Evolutionary conservation across 1,139 yeast species (phyloP).

Genomic region (Yamadazyma atmosphaerica): DNA sequence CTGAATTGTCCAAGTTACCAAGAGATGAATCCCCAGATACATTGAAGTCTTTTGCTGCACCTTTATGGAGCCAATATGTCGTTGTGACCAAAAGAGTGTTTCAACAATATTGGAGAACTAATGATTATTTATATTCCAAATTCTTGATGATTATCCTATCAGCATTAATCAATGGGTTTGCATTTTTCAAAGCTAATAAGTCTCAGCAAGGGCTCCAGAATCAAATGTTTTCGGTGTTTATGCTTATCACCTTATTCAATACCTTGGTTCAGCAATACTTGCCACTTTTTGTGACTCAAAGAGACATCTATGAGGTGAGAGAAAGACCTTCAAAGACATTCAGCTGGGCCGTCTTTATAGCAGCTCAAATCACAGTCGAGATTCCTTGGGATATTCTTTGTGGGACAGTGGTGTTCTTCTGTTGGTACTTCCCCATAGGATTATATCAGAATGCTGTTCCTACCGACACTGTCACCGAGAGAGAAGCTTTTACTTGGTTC

Average conservation of each 20-base stretch:
- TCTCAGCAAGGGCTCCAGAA: conserved; percentile 44
- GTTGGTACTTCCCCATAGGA: conserved; percentile 85
- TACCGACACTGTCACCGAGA: conserved; percentile 20
- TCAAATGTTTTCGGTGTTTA: conserved; percentile 55
- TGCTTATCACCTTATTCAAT: conserved; percentile 47
- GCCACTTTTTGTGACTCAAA: conserved; percentile 32
- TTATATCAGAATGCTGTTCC: conserved; percentile 54
- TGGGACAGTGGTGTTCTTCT: conserved; percentile 67
- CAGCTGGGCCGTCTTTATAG: conserved; percentile 36
- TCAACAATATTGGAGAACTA: conserved; percentile 76
- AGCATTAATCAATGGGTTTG: conserved; percentile 69
- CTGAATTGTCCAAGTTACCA: conserved; percentile 41
- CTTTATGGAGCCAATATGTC: conserved; percentile 47
- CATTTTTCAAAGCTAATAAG: conserved; percentile 45
- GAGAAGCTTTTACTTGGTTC: conserved; percentile 50
- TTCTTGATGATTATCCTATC: conserved; percentile 50
- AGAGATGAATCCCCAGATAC: conserved; percentile 32
- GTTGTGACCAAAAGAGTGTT: conserved; percentile 57
- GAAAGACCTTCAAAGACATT: conserved; percentile 34
- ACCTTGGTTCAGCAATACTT: conserved; percentile 56
- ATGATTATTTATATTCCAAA: conserved; percentile 68
- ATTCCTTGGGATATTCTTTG: conserved; percentile 70
- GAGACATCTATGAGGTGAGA: conserved; percentile 40
- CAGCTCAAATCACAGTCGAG: conserved; percentile 69
- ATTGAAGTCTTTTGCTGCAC: conserved; percentile 44